Evolutionary conservation across 345 rosid genomes (phyloP), one percentile per base, ranked within the genome.

Genomic region (Kernera saxatilis): DNA sequence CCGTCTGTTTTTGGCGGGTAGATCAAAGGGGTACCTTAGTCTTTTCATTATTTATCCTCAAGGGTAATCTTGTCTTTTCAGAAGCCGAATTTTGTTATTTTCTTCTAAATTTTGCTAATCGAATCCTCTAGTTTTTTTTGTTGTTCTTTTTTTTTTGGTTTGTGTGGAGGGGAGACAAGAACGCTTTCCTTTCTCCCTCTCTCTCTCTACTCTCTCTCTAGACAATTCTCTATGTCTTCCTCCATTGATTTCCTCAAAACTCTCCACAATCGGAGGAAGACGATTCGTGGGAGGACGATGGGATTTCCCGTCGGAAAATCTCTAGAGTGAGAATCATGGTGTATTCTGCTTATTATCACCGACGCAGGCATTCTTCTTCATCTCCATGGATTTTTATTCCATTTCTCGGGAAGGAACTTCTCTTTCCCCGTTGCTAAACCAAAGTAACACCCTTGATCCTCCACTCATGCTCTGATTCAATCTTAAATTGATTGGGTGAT

Each of bases 351-450:
- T 23, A 40, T 14, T 8, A 12, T 51, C 56, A 51, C 56, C 2
- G 33, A 26, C 56, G 35, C 33, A 14, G 19, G 22, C 67, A 25
- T 61, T 39, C n/a, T 10, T 62, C 14, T 17, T 25, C 27, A 62
- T 44, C 39, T 43, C 67, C 17, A 44, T 62, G 67, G 40, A 62
- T 62, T 62, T 62, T 27, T 27, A 62, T 44, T 41, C 67, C 67
- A 63, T 63, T 30, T 45, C 69, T 13, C 56, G 33, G 30, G 30
- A 45, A 32, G 19, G 21, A 26, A 64, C 43, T 48, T 63, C 55
- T 19, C 43, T 63, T 29, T 62, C 52, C 12, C 53, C 67, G 6
- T 62, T 62, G 67, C 37, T 62, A 1, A 29, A 44, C 25, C 67
- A 44, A 62, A 17, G 67, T 44, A 58, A 11, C 6, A 4, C 13